Percentiles rank a stretch among this genome's conserved stretches.
Conservation (phyloP, 2,329 filamentous ascomycete genomes). For the Colletotrichum echinochloae region DNA sequence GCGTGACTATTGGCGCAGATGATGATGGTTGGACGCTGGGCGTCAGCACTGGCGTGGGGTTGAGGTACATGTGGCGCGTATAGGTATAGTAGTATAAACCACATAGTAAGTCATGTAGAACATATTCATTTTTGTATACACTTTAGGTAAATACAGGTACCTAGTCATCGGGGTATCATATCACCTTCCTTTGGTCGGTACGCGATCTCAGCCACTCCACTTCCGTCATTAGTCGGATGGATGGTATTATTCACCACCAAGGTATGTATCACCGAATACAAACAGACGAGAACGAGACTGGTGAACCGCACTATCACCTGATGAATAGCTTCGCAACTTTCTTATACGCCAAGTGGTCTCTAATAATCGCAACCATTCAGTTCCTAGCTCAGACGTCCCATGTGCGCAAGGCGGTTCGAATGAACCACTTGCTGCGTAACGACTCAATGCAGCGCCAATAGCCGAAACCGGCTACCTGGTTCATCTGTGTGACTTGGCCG, state of each 20-base stretch:
- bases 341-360: neutral
- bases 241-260: neutral
- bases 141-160: too few species aligned
- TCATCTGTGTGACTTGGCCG: neutral
- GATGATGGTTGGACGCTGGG: neutral
- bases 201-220: slow-evolving; percentile 34
- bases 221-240: slow-evolving; percentile 30
- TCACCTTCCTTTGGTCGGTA: too few species aligned
- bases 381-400: neutral
- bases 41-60: too few species aligned
- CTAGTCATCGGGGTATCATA: too few species aligned
- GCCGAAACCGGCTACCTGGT: too few species aligned
- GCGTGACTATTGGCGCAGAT: slow-evolving; percentile 9
- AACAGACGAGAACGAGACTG: neutral
- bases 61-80: too few species aligned
- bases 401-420: neutral
- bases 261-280: neutral
- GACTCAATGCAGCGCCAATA: neutral
- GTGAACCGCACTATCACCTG: neutral
- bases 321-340: neutral
- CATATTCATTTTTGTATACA: too few species aligned
- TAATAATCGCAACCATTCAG: neutral
- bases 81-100: too few species aligned
- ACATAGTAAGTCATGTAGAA: too few species aligned
- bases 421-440: neutral